Evolutionary conservation across 2,329 filamentous ascomycete genomes (phyloP).

Genomic region (Pseudogymnoascus sp.): DNA sequence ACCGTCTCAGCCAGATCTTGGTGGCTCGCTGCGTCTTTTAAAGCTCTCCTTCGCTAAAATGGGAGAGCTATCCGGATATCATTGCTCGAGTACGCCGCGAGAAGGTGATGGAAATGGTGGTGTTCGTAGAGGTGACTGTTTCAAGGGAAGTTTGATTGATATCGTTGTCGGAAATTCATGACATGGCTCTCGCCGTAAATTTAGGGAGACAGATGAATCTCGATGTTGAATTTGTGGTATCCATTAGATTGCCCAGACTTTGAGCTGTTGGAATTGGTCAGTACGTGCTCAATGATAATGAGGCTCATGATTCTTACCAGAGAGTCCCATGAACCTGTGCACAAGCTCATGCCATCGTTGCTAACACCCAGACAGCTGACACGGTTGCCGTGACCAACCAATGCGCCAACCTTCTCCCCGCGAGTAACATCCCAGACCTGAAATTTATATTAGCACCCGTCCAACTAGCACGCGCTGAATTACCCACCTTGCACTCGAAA

Average conservation of each 20-base stretch:
- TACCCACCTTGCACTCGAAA: conserved; percentile 95
- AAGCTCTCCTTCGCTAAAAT: conserved; percentile 13
- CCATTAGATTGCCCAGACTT: conserved; percentile 66
- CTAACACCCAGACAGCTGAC: conserved; percentile 98
- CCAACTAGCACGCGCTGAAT: neutral
- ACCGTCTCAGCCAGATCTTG: conserved; percentile 1
- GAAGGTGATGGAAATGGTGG: conserved; percentile 12
- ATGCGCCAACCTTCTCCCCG: conserved; percentile 91
- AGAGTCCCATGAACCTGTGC: conserved; percentile 99
- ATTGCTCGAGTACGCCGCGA: conserved; percentile 13
- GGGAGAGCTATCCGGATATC: conserved; percentile 13
- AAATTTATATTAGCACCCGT: conserved; percentile 16
- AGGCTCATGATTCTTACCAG: conserved; percentile 59
- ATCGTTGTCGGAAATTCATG: conserved; percentile 7
- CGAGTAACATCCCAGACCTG: conserved; percentile 97
- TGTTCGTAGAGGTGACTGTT: conserved; percentile 5
- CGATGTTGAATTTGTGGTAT: conserved; percentile 8
- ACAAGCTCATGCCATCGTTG: conserved; percentile 98
- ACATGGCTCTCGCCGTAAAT: neutral
- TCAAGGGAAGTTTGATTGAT: conserved; percentile 4
- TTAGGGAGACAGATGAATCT: conserved; percentile 20
- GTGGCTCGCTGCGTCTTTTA: conserved; percentile 10
- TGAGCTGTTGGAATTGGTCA: conserved; percentile 54
- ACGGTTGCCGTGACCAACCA: conserved; percentile 96
- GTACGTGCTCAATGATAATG: conserved; percentile 18